Conservation (phyloP, 2,329 filamentous ascomycete genomes). For the Pseudogymnoascus sp. region DNA sequence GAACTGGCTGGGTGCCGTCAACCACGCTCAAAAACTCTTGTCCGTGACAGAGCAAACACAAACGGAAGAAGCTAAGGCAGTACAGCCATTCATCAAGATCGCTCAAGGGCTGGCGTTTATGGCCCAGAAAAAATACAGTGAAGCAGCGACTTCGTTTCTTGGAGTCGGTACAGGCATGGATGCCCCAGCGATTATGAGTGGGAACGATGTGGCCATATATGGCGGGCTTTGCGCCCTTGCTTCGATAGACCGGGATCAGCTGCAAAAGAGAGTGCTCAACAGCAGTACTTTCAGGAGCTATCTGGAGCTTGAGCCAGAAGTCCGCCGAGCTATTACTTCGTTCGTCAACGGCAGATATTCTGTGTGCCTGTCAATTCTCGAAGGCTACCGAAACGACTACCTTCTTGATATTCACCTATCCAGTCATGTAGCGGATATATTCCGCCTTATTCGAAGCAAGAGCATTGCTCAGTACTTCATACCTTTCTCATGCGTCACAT, state of each 20-base stretch:
- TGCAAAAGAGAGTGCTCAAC: conserved; percentile 71
- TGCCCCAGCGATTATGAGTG: conserved; percentile 61
- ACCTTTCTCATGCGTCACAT: conserved; percentile 80
- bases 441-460: conserved; percentile 72
- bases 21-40: conserved; percentile 58
- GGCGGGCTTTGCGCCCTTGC: conserved; percentile 85
- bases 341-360: conserved; percentile 91
- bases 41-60: conserved; percentile 30
- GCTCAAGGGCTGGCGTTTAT: conserved; percentile 57
- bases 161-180: conserved; percentile 14
- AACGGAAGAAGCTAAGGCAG: conserved; percentile 34
- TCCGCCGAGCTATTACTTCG: conserved; percentile 80
- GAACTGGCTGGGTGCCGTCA: conserved; percentile 66
- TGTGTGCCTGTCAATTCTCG: conserved; percentile 72
- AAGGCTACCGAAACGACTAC: conserved; percentile 76
- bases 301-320: conserved; percentile 86
- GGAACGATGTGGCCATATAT: conserved; percentile 88
- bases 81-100: conserved; percentile 47
- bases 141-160: conserved; percentile 64
- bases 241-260: conserved; percentile 71
- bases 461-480: conserved; percentile 90
- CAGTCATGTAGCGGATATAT: conserved; percentile 63
- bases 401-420: conserved; percentile 84
- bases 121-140: conserved; percentile 46
- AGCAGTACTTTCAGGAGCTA: conserved; percentile 76